Base-by-base conservation (phyloP, 2,329 filamentous ascomycete genomes). In the Alternaria sp. region DNA sequence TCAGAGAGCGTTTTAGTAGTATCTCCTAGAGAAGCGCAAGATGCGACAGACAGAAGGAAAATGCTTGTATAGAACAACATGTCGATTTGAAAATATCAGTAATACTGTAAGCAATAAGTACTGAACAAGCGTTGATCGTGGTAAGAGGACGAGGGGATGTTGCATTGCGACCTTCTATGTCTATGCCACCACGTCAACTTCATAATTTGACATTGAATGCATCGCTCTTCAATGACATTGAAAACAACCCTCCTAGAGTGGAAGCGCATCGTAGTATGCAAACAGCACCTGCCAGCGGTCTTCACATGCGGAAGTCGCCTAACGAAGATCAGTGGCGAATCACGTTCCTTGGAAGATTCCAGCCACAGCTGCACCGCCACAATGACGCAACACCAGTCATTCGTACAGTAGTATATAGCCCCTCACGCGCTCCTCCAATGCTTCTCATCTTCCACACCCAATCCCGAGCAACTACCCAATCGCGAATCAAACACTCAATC, bases 311-410 rank as follows among this genome's bases (percentile, higher is more conserved):
- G 45, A 30, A 43, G 28, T 36, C 36, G n/a, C 12, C 12, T 9
- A 23, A 40, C 11, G 45, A 61, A 45, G 45, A 52, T 44, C 23
- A 30, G 61, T 56, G 67, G 67, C 65, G 47, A 66, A 64, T 60
- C 57, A 64, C 54, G 44, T 25, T n/a, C 43, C n/a, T 10, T 52
- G 28, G 62, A 70, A 74, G 30, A 7, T 70, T 72, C 69, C 59
- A 69, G 69, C 71, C 70, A 71, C 67, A 71, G 11, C 6, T 62
- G 69, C 71, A 74, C 70, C 52, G 73, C 72, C 73, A 74, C 72
- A 66, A 70, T 74, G 70, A 74, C 69, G 67, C 63, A 67, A 52
- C 23, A n/a, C 30, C 11, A 25, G n/a, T 17, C 40, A 21, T 47
- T n/a, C 45, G 44, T 51, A 62, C 54, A 59, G 11, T 6, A 26